Conservation (phyloP, 345 rosid genomes). For the Punica granatum region DNA sequence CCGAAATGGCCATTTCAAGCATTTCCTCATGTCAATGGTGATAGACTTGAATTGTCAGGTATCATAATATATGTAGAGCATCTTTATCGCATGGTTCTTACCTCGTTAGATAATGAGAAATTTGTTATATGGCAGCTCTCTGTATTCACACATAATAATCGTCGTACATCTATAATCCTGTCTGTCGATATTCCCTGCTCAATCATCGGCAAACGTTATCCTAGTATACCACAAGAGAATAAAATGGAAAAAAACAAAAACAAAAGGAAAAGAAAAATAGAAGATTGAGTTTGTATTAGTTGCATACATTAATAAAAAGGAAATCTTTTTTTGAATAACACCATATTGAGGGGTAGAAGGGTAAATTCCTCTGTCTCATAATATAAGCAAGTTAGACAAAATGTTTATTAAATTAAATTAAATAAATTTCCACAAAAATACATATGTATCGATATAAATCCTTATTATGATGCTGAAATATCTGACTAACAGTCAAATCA, state of each 20-base stretch:
- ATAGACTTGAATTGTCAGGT: background rate
- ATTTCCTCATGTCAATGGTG: too few species aligned
- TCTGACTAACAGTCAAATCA: background rate
- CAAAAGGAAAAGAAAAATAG: background rate
- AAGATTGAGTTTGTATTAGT: background rate
- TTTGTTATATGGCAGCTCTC: conserved; percentile 74
- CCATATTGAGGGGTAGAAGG: background rate
- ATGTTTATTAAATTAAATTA: background rate
- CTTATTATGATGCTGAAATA: background rate
- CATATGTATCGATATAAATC: background rate
- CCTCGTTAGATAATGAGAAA: conserved; percentile 83
- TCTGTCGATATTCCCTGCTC: conserved; percentile 97
- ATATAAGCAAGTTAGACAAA: background rate
- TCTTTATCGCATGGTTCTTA: conserved; percentile 6
- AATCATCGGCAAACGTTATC: background rate
- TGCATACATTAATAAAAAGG: background rate
- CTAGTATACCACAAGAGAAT: background rate
- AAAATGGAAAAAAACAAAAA: background rate
- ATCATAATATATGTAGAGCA: background rate
- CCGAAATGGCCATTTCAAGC: too few species aligned
- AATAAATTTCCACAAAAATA: background rate
- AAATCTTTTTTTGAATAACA: background rate
- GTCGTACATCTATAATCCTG: conserved; percentile 81
- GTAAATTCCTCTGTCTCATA: background rate
- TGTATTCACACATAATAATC: conserved; percentile 62